Conservation (phyloP, 345 rosid genomes). For the Iberis pinnata region DNA sequence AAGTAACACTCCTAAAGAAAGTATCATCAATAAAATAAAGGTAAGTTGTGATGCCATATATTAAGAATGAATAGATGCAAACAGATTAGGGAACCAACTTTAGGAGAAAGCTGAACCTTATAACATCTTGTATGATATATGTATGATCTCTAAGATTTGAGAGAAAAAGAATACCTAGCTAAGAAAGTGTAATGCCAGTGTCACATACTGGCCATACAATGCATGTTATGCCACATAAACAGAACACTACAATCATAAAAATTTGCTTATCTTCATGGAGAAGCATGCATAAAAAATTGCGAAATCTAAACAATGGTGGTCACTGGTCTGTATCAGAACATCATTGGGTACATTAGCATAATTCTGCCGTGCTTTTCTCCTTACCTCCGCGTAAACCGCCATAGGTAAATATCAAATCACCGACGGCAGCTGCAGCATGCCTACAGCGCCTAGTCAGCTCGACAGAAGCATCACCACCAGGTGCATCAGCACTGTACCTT, state of each 20-base stretch:
- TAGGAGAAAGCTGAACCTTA: neutral
- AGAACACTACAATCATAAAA: constrained; percentile 1
- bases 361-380: neutral
- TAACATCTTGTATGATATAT: neutral
- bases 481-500: constrained; percentile 76
- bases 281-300: constrained; percentile 12
- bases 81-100: constrained; percentile 3
- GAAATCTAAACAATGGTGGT: constrained; percentile 6
- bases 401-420: constrained; percentile 78
- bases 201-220: constrained; percentile 5
- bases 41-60: constrained; percentile 15
- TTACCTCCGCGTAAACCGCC: constrained; percentile 97
- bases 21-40: constrained; percentile 19
- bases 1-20: constrained; percentile 64
- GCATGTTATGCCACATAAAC: neutral
- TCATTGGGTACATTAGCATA: constrained; percentile 7
- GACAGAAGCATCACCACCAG: constrained; percentile 90
- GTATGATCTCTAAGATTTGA: neutral
- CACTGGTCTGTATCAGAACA: constrained; percentile 16
- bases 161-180: neutral
- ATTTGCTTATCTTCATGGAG: neutral
- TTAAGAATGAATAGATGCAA: neutral
- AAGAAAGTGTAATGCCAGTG: neutral
- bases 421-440: constrained; percentile 94
- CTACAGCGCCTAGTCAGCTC: constrained; percentile 95